Conservation (phyloP, 2,329 filamentous ascomycete genomes). For the Aspergillus aculeatus region DNA sequence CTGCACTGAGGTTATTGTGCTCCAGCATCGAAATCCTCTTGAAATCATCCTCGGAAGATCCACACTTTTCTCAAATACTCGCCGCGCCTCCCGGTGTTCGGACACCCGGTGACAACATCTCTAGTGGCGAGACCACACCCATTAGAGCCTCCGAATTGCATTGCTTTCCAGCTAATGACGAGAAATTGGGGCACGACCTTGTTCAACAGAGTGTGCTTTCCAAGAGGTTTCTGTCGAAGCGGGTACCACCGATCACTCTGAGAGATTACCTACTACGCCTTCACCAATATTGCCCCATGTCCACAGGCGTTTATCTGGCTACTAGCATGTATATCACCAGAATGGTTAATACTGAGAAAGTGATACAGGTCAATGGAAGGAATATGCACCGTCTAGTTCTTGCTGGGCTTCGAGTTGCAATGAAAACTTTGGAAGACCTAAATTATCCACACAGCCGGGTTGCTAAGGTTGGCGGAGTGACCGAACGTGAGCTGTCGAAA, state of each 20-base stretch:
- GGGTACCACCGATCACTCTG: slow-evolving; percentile 76
- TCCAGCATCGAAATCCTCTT: slow-evolving; percentile 60
- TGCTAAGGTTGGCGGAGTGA: slow-evolving; percentile 84
- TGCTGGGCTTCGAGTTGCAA: slow-evolving; percentile 79
- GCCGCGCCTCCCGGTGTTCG: slow-evolving; percentile 53
- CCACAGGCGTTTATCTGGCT: slow-evolving; percentile 87
- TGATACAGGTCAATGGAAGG: slow-evolving; percentile 75
- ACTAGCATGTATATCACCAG: slow-evolving; percentile 84
- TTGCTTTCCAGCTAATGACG: slow-evolving; percentile 37
- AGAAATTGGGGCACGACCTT: slow-evolving; percentile 64
- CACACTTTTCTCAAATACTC: slow-evolving; percentile 1
- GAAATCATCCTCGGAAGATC: slow-evolving; percentile 60
- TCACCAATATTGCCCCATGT: slow-evolving; percentile 90
- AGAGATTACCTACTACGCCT: slow-evolving; percentile 83
- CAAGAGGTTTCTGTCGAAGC: slow-evolving; percentile 89
- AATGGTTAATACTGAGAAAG: slow-evolving; percentile 72
- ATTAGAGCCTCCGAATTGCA: slow-evolving; percentile 34
- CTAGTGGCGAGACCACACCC: slow-evolving; percentile 21
- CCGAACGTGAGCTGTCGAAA: slow-evolving; percentile 73
- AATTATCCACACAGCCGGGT: slow-evolving; percentile 82
- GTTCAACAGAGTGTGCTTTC: slow-evolving; percentile 83
- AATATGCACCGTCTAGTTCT: slow-evolving; percentile 86
- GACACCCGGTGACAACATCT: slow-evolving; percentile 27
- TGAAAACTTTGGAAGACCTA: slow-evolving; percentile 92
- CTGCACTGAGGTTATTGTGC: slow-evolving; percentile 77